These are phyloP conservation scores for Coemansia sp. DNA, from an alignment of 371 early-diverging fungal species.

Conservation along the genomic window DNA sequence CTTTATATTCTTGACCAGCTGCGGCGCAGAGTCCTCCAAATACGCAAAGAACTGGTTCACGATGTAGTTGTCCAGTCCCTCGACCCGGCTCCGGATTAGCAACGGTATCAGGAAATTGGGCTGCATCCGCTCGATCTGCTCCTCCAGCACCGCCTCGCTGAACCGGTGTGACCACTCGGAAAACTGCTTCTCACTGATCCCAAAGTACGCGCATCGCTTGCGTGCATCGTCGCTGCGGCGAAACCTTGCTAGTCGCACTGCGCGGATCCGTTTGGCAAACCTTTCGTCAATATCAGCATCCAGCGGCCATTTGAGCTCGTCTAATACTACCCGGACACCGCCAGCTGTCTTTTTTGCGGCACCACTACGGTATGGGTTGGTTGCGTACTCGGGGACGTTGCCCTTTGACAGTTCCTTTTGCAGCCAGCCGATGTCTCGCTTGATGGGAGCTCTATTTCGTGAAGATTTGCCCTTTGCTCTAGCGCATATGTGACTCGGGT, in stretches of 20 bases:
- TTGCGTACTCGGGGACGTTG: background rate
- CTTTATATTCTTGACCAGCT: slow-evolving; percentile 46
- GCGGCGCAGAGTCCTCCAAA: slow-evolving; percentile 29
- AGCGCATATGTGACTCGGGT: background rate
- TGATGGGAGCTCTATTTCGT: no score
- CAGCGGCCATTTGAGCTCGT: slow-evolving; percentile 20
- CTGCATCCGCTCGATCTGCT: slow-evolving; percentile 15
- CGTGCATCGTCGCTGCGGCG: background rate
- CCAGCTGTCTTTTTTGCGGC: background rate
- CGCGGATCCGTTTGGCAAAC: slow-evolving; percentile 18
- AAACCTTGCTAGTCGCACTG: slow-evolving; percentile 18
- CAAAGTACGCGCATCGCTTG: slow-evolving; percentile 39
- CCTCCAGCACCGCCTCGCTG: slow-evolving; percentile 4
- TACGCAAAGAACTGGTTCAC: slow-evolving; percentile 46
- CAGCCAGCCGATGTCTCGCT: no score
- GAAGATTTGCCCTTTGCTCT: no score
- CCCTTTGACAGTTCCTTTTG: background rate
- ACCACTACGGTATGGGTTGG: background rate
- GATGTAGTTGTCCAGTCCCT: slow-evolving; percentile 15
- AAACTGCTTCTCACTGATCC: slow-evolving; percentile 19
- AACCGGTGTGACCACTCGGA: slow-evolving; percentile 27
- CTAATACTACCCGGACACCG: background rate
- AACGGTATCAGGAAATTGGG: slow-evolving; percentile 16
- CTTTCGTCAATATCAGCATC: slow-evolving; percentile 30
- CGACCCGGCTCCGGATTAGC: slow-evolving; percentile 13